Evolutionary conservation across 495 filamentous ascomycete genomes (phyloP).

Genomic region (Trypethelium eluteriae): DNA sequence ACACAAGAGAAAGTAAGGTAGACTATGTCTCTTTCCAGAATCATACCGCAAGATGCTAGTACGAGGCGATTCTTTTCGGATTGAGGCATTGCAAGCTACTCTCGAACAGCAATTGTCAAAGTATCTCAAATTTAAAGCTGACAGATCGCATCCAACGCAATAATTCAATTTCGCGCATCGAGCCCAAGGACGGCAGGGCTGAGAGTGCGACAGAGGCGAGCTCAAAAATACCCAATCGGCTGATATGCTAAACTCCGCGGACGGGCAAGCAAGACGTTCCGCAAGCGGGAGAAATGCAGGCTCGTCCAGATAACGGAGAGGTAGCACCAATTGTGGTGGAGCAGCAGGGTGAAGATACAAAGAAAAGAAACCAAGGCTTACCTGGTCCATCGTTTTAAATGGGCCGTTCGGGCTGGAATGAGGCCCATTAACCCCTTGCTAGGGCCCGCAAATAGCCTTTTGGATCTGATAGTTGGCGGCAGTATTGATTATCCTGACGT

Average conservation of each 20-base stretch:
- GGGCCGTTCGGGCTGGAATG: slow-evolving; percentile 8
- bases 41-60: neutral
- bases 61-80: neutral
- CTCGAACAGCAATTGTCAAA: neutral
- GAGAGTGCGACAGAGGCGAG: neutral
- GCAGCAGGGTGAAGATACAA: neutral
- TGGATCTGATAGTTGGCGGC: neutral
- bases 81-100: slow-evolving; percentile 3
- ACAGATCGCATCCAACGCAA: neutral
- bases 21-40: neutral
- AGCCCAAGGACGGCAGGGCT: slow-evolving; percentile 6
- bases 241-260: neutral
- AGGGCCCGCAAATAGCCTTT: neutral
- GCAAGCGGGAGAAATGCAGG: neutral
- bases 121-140: neutral
- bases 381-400: slow-evolving; percentile 11
- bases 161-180: neutral
- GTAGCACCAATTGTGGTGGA: neutral
- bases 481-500: too few relatives aligned
- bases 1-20: neutral
- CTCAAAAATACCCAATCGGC: neutral
- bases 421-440: neutral
- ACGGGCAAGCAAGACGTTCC: neutral
- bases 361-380: neutral
- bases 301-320: neutral